These are phyloP conservation scores for Hypholoma sublateritium DNA, from an alignment of 768 basidiomycete genomes.

Conservation along the genomic window DNA sequence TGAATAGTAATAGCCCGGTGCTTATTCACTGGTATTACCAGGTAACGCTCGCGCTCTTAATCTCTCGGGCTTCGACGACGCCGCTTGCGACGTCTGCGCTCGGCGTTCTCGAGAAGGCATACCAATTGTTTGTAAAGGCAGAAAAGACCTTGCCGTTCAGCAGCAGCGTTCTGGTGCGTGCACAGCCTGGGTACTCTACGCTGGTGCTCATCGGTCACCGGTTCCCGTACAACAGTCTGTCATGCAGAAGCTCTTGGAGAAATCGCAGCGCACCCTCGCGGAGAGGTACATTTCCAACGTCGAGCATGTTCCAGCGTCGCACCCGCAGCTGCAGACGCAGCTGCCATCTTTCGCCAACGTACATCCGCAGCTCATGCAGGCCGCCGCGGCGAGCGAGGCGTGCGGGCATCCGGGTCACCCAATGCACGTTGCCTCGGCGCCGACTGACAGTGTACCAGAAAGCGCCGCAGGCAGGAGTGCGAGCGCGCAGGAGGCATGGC, in stretches of 20 bases:
- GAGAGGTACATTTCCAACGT: constrained; percentile 28
- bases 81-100: constrained; percentile 60
- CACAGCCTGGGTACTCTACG: neutral
- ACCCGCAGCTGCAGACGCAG: neutral
- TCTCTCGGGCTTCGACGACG: constrained; percentile 59
- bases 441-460: neutral
- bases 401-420: neutral
- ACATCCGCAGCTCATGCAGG: neutral
- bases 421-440: neutral
- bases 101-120: constrained; percentile 57
- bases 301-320: neutral
- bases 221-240: constrained; percentile 39
- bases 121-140: constrained; percentile 55
- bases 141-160: constrained; percentile 58
- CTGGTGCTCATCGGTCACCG: neutral
- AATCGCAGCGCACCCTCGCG: constrained; percentile 45
- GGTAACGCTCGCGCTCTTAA: constrained; percentile 66
- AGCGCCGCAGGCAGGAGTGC: neutral
- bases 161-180: constrained; percentile 55
- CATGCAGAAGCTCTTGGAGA: constrained; percentile 54
- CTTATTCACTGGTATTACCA: constrained; percentile 14
- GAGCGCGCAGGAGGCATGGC: constrained; percentile 30
- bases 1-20: neutral
- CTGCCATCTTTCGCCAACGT: neutral
- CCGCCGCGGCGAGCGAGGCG: neutral